Percentiles rank a stretch among this genome's conserved stretches.
These are phyloP conservation scores for Penicillium paneum DNA, from an alignment of 2,329 filamentous ascomycete genomes.

Conservation along the genomic window DNA sequence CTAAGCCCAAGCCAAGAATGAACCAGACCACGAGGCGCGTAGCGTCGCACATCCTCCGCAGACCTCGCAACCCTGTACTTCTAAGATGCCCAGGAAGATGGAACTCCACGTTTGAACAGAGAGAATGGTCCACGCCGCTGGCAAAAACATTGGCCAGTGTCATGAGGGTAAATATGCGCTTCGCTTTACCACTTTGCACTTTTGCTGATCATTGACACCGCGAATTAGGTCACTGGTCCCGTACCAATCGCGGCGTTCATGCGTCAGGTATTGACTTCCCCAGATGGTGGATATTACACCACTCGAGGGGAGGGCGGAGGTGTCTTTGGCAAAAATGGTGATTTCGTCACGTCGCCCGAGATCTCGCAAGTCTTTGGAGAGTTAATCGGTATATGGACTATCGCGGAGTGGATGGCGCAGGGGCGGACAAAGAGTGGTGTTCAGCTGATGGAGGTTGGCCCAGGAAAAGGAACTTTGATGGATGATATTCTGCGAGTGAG, in stretches of 20 bases:
- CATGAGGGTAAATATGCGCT: conserved; percentile 65
- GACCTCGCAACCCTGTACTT: conserved; percentile 17
- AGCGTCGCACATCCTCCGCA: conserved; percentile 25
- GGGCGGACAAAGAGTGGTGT: conserved; percentile 70
- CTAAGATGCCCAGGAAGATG: conserved; percentile 26
- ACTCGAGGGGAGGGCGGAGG: conserved; percentile 67
- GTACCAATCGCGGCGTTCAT: conserved; percentile 92
- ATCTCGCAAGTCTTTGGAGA: conserved; percentile 98
- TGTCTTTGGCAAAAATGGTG: conserved; percentile 87
- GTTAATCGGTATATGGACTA: conserved; percentile 88
- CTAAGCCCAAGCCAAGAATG: conserved; percentile 21
- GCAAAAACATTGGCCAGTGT: conserved; percentile 83
- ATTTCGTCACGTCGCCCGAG: conserved; percentile 96
- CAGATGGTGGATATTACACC: conserved; percentile 91
- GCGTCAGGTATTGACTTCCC: conserved; percentile 95
- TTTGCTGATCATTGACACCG: conserved; percentile 1
- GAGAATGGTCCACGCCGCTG: conserved; percentile 87
- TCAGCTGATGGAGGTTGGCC: conserved; percentile 89
- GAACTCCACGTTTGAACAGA: conserved; percentile 38
- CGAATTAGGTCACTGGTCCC: conserved; percentile 73
- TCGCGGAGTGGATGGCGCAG: conserved; percentile 95
- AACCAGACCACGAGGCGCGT: conserved; percentile 30
- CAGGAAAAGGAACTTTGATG: conserved; percentile 93
- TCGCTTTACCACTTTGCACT: background rate
- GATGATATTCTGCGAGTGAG: conserved; percentile 86